Evolutionary conservation across 345 rosid genomes (phyloP), one percentile per base, ranked within the genome.

Genomic region (Erucastrum elatum): DNA sequence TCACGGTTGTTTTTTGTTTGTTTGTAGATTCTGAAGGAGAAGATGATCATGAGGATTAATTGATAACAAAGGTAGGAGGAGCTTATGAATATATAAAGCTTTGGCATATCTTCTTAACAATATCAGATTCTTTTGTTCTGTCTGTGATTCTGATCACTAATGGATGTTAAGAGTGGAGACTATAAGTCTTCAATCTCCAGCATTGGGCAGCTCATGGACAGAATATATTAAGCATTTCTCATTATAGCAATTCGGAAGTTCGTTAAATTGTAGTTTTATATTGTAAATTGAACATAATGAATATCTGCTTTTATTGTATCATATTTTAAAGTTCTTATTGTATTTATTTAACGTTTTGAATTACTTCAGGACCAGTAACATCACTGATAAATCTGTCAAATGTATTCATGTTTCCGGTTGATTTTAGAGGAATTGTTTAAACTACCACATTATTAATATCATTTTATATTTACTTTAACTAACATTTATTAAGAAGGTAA

Each of bases 31-130:
- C 60, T 53, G 60, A 53, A 53, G 60, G 26, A 0, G 60, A 53
- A 53, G 60, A 85, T 46, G 96, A 87, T 33, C 98, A 92, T 31
- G 88, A 89, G 76, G 93, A 94, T 81, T 94, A 84, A 94, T 49
- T 37, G 33, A 16, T 69, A 35, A 71, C 61, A 68, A 74, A 72
- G 31, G 51, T 64, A 55, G 31, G 8, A 49, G 25, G n/a, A 63
- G 56, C 17, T n/a, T 69, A 77, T 27, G 17, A 37, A 35, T 21
- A 51, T 27, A 58, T 76, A 12, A 68, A 68, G 2, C 35, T 26
- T 39, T 26, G 29, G 10, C n/a, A 17, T 60, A 39, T 41, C 17
- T 46, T 66, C 25, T 55, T 66, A 21, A 44, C 39, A 39, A 7
- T 9, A 37, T 37, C 31, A 59, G 66, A 56, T 17, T 67, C 25